Evolutionary conservation across 768 basidiomycete genomes (phyloP).

Genomic region (Amanita inopinata): DNA sequence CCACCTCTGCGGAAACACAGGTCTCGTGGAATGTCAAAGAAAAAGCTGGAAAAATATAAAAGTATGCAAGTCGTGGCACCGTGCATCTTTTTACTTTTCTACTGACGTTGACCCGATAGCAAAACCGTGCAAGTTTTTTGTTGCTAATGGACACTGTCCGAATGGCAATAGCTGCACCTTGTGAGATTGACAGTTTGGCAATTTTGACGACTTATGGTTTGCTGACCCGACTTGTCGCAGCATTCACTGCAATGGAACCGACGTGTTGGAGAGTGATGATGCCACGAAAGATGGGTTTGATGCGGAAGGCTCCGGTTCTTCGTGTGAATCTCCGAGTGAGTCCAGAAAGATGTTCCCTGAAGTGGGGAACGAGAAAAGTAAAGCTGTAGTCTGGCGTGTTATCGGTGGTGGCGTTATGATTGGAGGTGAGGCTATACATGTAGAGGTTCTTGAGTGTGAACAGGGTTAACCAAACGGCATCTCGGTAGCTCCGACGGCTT

Average conservation of each 20-base stretch:
- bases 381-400: conserved; percentile 53
- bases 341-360: too few species aligned
- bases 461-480: too few species aligned
- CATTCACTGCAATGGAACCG: too few species aligned
- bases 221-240: too few species aligned
- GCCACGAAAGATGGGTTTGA: conserved; percentile 2
- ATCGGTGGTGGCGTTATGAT: conserved; percentile 58
- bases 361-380: too few species aligned
- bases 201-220: background rate
- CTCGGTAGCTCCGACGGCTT: too few species aligned
- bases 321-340: too few species aligned
- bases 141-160: conserved; percentile 26
- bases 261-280: too few species aligned
- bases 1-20: conserved; percentile 2
- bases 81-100: background rate
- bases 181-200: conserved; percentile 25
- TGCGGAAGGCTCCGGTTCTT: background rate
- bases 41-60: conserved; percentile 17
- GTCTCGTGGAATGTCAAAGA: conserved; percentile 3
- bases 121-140: conserved; percentile 39
- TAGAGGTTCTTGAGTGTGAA: too few species aligned
- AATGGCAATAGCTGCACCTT: conserved; percentile 41
- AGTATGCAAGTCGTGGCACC: conserved; percentile 15
- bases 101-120: conserved; percentile 19
- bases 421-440: conserved; percentile 23